Evolutionary conservation across 345 rosid species (phyloP).

Genomic region (Linum usitatissimum): DNA sequence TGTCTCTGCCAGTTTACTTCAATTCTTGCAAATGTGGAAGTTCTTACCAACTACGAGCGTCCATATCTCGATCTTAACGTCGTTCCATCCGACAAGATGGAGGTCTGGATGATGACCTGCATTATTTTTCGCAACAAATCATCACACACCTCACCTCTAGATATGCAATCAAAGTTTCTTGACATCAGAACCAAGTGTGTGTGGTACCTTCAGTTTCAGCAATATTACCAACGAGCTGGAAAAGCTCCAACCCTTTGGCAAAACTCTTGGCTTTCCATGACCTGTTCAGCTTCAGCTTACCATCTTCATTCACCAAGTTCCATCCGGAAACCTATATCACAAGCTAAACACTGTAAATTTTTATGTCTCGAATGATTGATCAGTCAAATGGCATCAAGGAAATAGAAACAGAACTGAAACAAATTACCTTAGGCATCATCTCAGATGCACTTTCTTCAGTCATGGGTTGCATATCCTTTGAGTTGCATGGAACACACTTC

Average conservation of each 20-base stretch:
- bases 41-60: conserved; percentile 82
- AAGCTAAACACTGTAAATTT: conserved; percentile 4
- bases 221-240: conserved; percentile 55
- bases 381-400: background rate
- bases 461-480: conserved; percentile 80
- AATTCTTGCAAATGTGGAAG: too few relatives aligned
- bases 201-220: conserved; percentile 78
- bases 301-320: conserved; percentile 63
- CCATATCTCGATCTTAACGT: conserved; percentile 82
- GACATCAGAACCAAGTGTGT: background rate
- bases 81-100: conserved; percentile 97
- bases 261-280: conserved; percentile 74
- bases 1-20: too few relatives aligned
- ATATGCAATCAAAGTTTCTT: background rate
- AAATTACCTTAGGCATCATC: conserved; percentile 39
- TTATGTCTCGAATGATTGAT: too few relatives aligned
- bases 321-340: conserved; percentile 60
- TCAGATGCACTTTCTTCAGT: conserved; percentile 55
- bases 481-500: conserved; percentile 80
- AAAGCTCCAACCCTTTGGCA: conserved; percentile 71
- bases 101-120: conserved; percentile 98
- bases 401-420: conserved; percentile 13
- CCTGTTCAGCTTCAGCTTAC: conserved; percentile 51
- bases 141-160: conserved; percentile 11
- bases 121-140: conserved; percentile 9